Base-by-base conservation (phyloP, 768 basidiomycete genomes). In the Ramaria sp. region DNA sequence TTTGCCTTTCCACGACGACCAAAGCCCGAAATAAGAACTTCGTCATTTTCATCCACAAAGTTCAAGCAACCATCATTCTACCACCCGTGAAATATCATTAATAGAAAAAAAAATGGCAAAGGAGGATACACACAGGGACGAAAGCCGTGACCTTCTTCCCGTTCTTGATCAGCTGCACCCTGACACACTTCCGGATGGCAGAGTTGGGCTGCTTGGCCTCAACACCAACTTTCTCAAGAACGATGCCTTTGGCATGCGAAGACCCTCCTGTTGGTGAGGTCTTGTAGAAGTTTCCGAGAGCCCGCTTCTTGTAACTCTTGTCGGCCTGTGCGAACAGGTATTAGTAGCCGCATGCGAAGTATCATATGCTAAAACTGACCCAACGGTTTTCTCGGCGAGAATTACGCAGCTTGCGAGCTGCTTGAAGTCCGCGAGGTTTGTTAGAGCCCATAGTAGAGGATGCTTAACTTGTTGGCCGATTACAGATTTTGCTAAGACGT, bases 121-220 rank as follows among this genome's bases (percentile, higher is more conserved):
- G 34, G 25, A 37, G 9, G 20, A 48, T 15, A 81, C 89, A 62
- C 64, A 90, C 90, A 59, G 95, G 95, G 38, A 98, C 96, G 85
- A 99, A 99, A 66, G 96, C 96, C 60, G 95, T 98, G 69, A 99
- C 95, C 72, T 98, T 98, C 86, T 99, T 99, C 62, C 96, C 96
- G 77, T 99, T 99, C 82, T 99, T 99, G 72, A 99, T 98, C 63
- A 99, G 79, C 67, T 99, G 96, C 59, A 99, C 96, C 76, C 96
- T 92, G 62, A 99, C 96, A 78, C 96, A 99, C 73, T 99, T 99
- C 72, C 96, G 93, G 73, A 99, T 98, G 70, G 96, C 96, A 69
- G 96, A 99, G 82, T 99, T 99, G 75, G 96, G 96, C 73, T 99
- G 96, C 76, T 99, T 99, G 69, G 96, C 95, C 77, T 99, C 96